Conservation (phyloP, 2,329 filamentous ascomycete species). For the Teratosphaeria viscida region DNA sequence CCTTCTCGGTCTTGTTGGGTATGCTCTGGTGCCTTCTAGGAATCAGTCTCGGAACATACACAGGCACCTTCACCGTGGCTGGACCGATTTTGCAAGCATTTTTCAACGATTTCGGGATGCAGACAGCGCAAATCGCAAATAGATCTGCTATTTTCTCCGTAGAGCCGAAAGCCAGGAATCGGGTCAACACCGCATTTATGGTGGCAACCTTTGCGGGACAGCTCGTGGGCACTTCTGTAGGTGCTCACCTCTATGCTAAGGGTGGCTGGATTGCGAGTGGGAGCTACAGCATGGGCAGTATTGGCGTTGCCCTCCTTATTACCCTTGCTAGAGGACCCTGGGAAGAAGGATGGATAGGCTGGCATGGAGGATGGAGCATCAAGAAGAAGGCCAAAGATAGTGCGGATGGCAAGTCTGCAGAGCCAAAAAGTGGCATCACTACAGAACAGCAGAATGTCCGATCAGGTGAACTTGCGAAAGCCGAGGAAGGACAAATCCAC, state of each 20-base stretch:
- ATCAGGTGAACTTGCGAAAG: conserved; percentile 15
- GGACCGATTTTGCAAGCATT: conserved; percentile 65
- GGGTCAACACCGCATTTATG: conserved; percentile 79
- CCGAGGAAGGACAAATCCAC: conserved; percentile 18
- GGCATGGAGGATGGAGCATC: conserved; percentile 48
- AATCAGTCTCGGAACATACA: conserved; percentile 57
- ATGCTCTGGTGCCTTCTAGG: conserved; percentile 50
- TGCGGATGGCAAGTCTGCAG: conserved; percentile 29
- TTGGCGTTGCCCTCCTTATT: conserved; percentile 36
- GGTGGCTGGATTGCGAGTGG: conserved; percentile 49
- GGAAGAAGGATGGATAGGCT: conserved; percentile 50
- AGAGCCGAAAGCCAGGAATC: conserved; percentile 59
- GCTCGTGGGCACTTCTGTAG: conserved; percentile 51
- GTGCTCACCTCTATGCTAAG: conserved; percentile 45
- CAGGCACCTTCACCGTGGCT: conserved; percentile 53
- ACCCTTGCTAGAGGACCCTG: conserved; percentile 41
- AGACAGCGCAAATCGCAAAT: conserved; percentile 66
- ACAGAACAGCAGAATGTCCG: conserved; percentile 17
- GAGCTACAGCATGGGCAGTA: conserved; percentile 46
- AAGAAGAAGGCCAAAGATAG: conserved; percentile 31
- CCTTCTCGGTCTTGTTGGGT: conserved; percentile 57
- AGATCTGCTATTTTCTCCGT: conserved; percentile 59
- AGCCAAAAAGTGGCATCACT: conserved; percentile 6
- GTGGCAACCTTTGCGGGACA: conserved; percentile 64
- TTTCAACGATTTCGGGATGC: conserved; percentile 59